Conservation (phyloP, 495 filamentous ascomycete species). For the Clavariopsis aquatica region DNA sequence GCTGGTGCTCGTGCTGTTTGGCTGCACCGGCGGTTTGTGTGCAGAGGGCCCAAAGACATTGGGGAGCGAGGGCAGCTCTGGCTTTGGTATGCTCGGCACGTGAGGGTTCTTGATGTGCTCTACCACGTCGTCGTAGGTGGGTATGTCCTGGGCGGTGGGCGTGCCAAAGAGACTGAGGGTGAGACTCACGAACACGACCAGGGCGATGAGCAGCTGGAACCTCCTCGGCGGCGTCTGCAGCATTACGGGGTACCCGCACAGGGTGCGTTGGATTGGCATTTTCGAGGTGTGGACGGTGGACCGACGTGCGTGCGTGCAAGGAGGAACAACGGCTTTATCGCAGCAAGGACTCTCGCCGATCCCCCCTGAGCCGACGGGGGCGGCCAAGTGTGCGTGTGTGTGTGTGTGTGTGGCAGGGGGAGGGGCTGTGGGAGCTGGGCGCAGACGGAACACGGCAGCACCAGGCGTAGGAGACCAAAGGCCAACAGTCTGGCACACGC, state of each 20-base stretch:
- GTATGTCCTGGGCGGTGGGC: slow-evolving; percentile 40
- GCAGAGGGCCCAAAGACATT: slow-evolving; percentile 63
- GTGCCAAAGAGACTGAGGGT: slow-evolving; percentile 44
- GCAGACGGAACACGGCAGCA: neutral
- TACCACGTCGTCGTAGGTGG: slow-evolving; percentile 40
- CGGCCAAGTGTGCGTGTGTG: no score
- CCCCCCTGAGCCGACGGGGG: neutral
- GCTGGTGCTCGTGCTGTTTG: slow-evolving; percentile 61
- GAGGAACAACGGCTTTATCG: slow-evolving; percentile 2
- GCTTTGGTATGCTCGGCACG: slow-evolving; percentile 40
- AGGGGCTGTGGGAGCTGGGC: neutral
- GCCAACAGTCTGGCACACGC: neutral
- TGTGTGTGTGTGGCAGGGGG: no score
- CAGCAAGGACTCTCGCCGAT: neutral
- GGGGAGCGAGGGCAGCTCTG: slow-evolving; percentile 14
- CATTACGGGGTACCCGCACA: slow-evolving; percentile 46
- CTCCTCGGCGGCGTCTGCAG: slow-evolving; percentile 40
- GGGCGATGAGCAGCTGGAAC: slow-evolving; percentile 39
- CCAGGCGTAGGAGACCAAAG: neutral
- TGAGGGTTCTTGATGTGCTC: slow-evolving; percentile 41
- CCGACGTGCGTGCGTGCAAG: neutral
- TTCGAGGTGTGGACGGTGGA: slow-evolving; percentile 6
- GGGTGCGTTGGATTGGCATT: slow-evolving; percentile 56
- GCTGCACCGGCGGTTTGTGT: slow-evolving; percentile 69
- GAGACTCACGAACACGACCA: slow-evolving; percentile 47